Evolutionary conservation across 805 yeast species (phyloP).

Genomic region (Metschnikowia reukaufii): DNA sequence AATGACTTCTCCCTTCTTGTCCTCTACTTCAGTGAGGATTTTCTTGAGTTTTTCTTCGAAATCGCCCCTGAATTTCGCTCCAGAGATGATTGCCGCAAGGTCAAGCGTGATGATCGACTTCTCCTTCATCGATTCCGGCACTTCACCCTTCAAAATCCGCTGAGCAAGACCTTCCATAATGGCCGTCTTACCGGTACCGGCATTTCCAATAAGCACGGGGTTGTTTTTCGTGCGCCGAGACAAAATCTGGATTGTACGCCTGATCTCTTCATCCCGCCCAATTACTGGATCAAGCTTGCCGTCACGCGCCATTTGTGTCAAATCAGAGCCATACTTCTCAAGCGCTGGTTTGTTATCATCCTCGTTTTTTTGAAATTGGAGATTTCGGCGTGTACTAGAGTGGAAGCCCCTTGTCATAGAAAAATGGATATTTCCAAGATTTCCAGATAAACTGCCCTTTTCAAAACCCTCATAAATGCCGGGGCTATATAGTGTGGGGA

Average conservation of each 20-base stretch:
- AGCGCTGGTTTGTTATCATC: constrained; percentile 67
- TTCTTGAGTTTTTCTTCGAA: constrained; percentile 86
- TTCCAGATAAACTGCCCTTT: background rate
- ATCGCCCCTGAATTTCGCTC: constrained; percentile 95
- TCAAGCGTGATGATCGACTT: constrained; percentile 83
- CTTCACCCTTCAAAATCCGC: constrained; percentile 86
- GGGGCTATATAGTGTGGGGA: constrained; percentile 5
- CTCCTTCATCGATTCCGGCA: constrained; percentile 89
- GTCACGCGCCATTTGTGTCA: constrained; percentile 81
- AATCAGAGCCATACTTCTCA: constrained; percentile 80
- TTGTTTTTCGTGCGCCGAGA: constrained; percentile 93
- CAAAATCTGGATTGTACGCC: constrained; percentile 87
- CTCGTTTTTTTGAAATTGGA: constrained; percentile 42
- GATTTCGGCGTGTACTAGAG: constrained; percentile 18
- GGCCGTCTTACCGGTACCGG: constrained; percentile 98
- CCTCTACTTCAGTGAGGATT: constrained; percentile 81
- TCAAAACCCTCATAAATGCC: background rate
- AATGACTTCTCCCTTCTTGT: constrained; percentile 70
- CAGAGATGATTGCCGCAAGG: constrained; percentile 85
- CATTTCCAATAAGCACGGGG: constrained; percentile 92
- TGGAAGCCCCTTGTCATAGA: constrained; percentile 23
- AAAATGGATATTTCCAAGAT: background rate
- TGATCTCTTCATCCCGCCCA: constrained; percentile 93
- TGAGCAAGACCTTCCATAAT: constrained; percentile 96
- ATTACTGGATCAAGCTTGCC: constrained; percentile 96